Conservation (phyloP, 768 basidiomycete genomes). For the Hemileccinum rubropunctum region DNA sequence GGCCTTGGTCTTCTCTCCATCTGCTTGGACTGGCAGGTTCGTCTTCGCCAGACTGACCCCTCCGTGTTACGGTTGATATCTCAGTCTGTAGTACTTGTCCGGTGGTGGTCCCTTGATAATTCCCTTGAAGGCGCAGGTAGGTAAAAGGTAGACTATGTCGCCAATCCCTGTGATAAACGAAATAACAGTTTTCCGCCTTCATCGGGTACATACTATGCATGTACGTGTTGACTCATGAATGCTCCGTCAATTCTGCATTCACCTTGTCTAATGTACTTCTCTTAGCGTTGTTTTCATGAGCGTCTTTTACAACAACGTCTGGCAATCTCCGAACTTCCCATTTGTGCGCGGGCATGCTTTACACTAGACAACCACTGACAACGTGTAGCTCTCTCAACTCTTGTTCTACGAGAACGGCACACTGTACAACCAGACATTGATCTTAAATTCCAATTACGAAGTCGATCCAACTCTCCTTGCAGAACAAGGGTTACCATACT, state of each 20-base stretch:
- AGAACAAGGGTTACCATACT: slow-evolving; percentile 36
- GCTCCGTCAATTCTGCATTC: neutral
- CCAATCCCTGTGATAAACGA: neutral
- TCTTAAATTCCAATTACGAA: slow-evolving; percentile 50
- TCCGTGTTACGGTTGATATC: neutral
- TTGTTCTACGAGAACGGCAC: slow-evolving; percentile 54
- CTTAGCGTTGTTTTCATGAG: slow-evolving; percentile 33
- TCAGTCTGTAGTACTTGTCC: slow-evolving; percentile 18
- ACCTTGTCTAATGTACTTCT: slow-evolving; percentile 3
- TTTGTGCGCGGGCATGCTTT: slow-evolving; percentile 38
- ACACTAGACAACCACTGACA: neutral
- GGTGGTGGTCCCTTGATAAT: slow-evolving; percentile 42
- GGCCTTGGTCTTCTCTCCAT: slow-evolving; percentile 59
- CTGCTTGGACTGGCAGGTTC: slow-evolving; percentile 58
- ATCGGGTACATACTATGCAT: slow-evolving; percentile 51
- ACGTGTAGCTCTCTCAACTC: slow-evolving; percentile 41
- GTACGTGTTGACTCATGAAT: slow-evolving; percentile 30
- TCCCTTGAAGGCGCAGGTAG: slow-evolving; percentile 49
- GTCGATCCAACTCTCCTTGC: slow-evolving; percentile 50
- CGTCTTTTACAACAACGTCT: slow-evolving; percentile 48
- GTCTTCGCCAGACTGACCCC: slow-evolving; percentile 20
- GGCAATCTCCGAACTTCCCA: slow-evolving; percentile 59
- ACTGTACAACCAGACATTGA: slow-evolving; percentile 48
- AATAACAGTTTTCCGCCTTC: slow-evolving; percentile 39
- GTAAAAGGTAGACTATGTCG: neutral